Percentiles rank a stretch among this genome's conserved stretches.
These are phyloP conservation scores for Fusarium musae DNA, from an alignment of 2,329 filamentous ascomycete genomes.

Conservation along the genomic window DNA sequence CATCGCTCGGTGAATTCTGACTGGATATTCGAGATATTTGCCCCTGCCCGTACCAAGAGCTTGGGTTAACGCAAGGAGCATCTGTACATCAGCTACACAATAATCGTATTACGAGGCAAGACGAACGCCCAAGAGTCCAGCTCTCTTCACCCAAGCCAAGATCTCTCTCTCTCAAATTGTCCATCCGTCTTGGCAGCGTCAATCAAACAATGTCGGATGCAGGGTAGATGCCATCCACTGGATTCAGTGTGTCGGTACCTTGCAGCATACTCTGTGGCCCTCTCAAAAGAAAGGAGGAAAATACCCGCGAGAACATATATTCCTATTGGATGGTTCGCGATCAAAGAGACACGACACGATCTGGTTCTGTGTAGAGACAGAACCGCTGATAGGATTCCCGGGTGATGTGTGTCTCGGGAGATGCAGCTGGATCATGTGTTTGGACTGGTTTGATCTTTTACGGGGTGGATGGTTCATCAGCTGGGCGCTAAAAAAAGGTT, in stretches of 20 bases:
- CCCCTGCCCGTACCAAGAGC: not conserved
- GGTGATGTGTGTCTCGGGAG: constrained; percentile 22
- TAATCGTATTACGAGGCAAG: not conserved
- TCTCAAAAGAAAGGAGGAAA: not conserved
- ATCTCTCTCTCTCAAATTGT: not conserved
- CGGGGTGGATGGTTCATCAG: not conserved
- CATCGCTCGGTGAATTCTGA: not conserved
- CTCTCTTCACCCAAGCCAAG: not conserved
- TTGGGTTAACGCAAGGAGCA: not conserved
- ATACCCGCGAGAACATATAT: not conserved
- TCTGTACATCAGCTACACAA: not conserved
- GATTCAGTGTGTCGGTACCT: constrained; percentile 3
- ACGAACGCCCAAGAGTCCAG: not conserved
- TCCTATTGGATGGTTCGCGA: not conserved
- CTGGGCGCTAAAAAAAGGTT: not conserved
- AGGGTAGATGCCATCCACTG: constrained; percentile 11
- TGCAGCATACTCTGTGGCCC: constrained; percentile 3
- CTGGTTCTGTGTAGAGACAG: not conserved
- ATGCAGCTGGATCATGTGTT: constrained; percentile 10
- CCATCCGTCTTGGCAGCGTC: not conserved
- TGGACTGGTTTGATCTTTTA: not conserved
- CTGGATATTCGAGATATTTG: not conserved
- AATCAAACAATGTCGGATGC: not conserved
- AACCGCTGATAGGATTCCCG: not conserved
- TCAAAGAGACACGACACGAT: not conserved